Evolutionary conservation across 306 rosid genomes (phyloP).

Genomic region (Inga laurina): DNA sequence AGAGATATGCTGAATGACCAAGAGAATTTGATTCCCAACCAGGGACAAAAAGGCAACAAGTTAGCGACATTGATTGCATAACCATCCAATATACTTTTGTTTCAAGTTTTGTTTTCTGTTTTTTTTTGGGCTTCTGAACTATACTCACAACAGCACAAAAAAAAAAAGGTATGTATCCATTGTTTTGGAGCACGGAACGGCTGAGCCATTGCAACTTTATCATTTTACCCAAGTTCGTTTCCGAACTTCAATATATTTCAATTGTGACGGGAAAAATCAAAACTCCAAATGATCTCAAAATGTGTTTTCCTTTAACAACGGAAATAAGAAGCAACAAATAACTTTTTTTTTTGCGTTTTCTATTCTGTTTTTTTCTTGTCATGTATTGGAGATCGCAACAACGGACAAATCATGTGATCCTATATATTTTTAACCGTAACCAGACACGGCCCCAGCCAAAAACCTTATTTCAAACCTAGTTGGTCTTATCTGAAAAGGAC

Average conservation of each 20-base stretch:
- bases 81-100: no score
- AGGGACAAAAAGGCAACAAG: no score
- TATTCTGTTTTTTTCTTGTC: not conserved
- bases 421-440: conserved; percentile 1
- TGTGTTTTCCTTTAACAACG: not conserved
- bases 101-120: no score
- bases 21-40: no score
- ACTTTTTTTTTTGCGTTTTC: not conserved
- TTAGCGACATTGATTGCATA: no score
- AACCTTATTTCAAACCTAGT: conserved; percentile 50
- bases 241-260: not conserved
- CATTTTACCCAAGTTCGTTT: not conserved
- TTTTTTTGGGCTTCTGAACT: no score
- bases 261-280: not conserved
- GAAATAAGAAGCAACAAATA: not conserved
- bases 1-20: no score
- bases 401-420: conserved; percentile 7
- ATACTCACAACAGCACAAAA: no score
- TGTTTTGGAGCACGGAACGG: not conserved
- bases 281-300: not conserved
- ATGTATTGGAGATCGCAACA: conserved; percentile 9
- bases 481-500: conserved; percentile 48
- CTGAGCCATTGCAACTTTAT: not conserved
- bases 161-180: no score
- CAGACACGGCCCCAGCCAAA: conserved; percentile 34